phyloP scores from a whole-genome alignment of 1,139 yeast genomes.

The Geotrichum cucujoidarum region DNA sequence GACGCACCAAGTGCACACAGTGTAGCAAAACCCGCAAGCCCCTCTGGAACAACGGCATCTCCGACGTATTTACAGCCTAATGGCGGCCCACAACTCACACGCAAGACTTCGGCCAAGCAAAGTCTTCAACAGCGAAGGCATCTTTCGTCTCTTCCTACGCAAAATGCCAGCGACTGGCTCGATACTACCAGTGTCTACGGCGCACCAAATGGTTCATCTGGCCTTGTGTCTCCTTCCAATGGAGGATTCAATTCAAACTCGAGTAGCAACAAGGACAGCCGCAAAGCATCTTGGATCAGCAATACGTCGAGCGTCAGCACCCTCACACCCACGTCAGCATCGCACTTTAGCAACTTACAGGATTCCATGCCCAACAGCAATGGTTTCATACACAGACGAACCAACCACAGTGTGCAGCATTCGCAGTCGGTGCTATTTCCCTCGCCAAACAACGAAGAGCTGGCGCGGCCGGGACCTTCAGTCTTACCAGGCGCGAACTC shows the following conservation, averaged over 20 bases:
- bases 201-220: not conserved
- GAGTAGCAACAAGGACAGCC: not conserved
- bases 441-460: not conserved
- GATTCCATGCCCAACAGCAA: not conserved
- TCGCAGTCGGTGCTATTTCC: not conserved
- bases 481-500: too few species aligned
- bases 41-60: not conserved
- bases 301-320: not conserved
- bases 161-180: conserved; percentile 13
- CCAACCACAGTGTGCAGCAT: not conserved
- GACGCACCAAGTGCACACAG: not conserved
- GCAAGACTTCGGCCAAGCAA: not conserved
- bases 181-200: conserved; percentile 7
- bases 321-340: not conserved
- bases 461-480: not conserved
- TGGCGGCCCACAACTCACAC: not conserved
- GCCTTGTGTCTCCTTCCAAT: too few species aligned
- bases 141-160: not conserved
- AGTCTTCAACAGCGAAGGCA: not conserved
- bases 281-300: not conserved
- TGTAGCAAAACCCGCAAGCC: not conserved
- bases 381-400: not conserved
- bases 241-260: too few species aligned
- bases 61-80: not conserved
- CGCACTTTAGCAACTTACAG: not conserved